Conservation (phyloP, 257 asterid species). For the Linderniella brevidens region DNA sequence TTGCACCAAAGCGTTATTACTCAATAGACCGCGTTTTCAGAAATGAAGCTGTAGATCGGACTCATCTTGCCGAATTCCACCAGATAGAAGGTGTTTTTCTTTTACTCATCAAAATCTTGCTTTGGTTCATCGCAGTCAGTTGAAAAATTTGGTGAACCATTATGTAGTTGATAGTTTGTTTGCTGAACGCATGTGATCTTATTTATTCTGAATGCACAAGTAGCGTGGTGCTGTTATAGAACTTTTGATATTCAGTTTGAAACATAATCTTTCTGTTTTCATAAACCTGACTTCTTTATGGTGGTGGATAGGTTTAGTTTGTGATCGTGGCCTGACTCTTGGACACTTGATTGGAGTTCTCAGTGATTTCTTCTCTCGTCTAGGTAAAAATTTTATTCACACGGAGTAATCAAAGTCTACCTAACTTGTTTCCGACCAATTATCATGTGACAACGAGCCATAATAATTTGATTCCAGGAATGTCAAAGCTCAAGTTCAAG, state of each 20-base stretch:
- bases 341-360: constrained; percentile 94
- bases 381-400: constrained; percentile 32
- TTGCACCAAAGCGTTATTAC: constrained; percentile 75
- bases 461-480: constrained; percentile 32
- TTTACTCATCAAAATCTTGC: not conserved
- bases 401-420: not conserved
- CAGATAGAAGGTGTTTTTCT: constrained; percentile 75
- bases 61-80: constrained; percentile 99
- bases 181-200: not conserved
- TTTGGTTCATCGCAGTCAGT: not conserved
- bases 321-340: constrained; percentile 88
- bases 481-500: constrained; percentile 87
- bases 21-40: constrained; percentile 95
- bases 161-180: too few species aligned
- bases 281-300: constrained; percentile 6
- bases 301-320: constrained; percentile 47
- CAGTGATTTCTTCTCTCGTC: constrained; percentile 71
- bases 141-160: too few species aligned
- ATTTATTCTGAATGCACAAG: constrained; percentile 7
- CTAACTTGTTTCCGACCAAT: not conserved
- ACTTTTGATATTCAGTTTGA: too few species aligned
- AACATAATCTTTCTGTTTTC: constrained; percentile 8
- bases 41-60: constrained; percentile 96
- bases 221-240: too few species aligned
- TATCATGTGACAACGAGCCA: not conserved